Evolutionary conservation across 805 yeast genomes (phyloP).

Genomic region (Komagataella kurtzmanii): DNA sequence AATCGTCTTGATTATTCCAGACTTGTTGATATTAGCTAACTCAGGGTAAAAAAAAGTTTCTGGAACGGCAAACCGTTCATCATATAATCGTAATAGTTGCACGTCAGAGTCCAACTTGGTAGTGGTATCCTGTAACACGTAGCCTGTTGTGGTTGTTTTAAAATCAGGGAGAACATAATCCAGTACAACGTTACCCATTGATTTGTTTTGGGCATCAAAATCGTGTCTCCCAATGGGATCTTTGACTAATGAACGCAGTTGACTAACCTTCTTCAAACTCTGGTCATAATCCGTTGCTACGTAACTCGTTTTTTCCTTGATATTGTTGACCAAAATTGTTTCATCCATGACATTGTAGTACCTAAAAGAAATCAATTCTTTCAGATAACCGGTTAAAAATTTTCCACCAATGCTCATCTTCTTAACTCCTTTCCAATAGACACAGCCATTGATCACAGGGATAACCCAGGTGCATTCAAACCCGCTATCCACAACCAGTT

Average conservation of each 20-base stretch:
- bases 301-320: constrained; percentile 69
- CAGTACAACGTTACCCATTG: constrained; percentile 24
- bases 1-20: constrained; percentile 64
- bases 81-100: constrained; percentile 57
- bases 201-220: constrained; percentile 3
- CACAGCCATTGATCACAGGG: constrained; percentile 71
- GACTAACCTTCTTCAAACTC: constrained; percentile 13
- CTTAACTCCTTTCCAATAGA: constrained; percentile 63
- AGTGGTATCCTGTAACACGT: constrained; percentile 25
- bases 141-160: constrained; percentile 69
- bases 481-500: constrained; percentile 78
- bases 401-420: constrained; percentile 83
- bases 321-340: constrained; percentile 66
- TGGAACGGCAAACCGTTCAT: constrained; percentile 82
- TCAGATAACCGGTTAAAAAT: constrained; percentile 64
- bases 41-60: constrained; percentile 83
- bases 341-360: constrained; percentile 93
- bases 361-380: constrained; percentile 78
- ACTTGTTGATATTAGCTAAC: constrained; percentile 60
- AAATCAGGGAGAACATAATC: constrained; percentile 84
- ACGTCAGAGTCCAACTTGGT: constrained; percentile 18
- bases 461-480: constrained; percentile 77
- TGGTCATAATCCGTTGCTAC: constrained; percentile 44
- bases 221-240: not conserved
- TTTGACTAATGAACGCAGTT: constrained; percentile 7